These are phyloP conservation scores for Epichloe hybrida DNA, from an alignment of 2,329 filamentous ascomycete genomes.

Conservation along the genomic window DNA sequence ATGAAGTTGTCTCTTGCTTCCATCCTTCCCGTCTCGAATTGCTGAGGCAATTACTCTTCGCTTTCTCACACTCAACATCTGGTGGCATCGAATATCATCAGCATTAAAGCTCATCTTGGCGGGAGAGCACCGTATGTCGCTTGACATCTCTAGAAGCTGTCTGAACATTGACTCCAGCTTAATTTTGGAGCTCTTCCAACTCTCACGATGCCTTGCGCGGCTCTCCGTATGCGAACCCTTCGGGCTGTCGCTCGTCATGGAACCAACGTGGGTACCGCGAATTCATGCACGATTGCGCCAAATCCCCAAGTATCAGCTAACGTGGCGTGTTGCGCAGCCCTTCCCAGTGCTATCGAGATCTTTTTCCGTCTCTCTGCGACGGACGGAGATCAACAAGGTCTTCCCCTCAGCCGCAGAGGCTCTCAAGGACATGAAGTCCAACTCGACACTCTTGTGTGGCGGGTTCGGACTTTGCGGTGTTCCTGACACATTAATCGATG, in stretches of 20 bases:
- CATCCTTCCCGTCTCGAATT: background rate
- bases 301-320: conserved; percentile 3
- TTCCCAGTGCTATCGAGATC: conserved; percentile 38
- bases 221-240: conserved; percentile 35
- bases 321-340: conserved; percentile 25
- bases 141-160: background rate
- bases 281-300: background rate
- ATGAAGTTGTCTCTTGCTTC: background rate
- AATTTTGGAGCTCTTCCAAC: background rate
- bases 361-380: conserved; percentile 54
- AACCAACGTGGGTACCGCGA: conserved; percentile 32
- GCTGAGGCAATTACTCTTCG: background rate
- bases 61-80: background rate
- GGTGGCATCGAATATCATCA: background rate
- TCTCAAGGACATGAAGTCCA: conserved; percentile 64
- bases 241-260: conserved; percentile 41
- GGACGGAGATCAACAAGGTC: conserved; percentile 66
- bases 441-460: conserved; percentile 65
- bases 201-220: conserved; percentile 33
- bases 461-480: conserved; percentile 78
- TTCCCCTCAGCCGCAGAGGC: conserved; percentile 55
- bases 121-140: background rate
- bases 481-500: conserved; percentile 66
- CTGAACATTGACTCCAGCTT: background rate
- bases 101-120: background rate